phyloP scores from a whole-genome alignment of 371 early-diverging fungal species.

The Zychaea mexicana region DNA sequence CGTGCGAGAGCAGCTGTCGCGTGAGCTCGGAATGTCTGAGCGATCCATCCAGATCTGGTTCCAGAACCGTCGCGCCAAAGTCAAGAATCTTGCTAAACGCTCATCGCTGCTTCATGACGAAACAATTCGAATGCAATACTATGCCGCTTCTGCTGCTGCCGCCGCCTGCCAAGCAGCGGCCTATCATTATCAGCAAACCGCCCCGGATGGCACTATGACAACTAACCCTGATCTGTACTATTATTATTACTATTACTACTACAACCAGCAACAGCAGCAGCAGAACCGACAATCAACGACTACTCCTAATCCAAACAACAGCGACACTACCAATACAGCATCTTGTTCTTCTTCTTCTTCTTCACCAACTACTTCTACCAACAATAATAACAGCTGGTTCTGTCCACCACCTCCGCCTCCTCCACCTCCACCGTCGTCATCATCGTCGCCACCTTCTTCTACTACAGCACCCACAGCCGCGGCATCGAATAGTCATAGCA shows the following conservation, averaged over 20 bases:
- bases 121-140: slow-evolving; percentile 42
- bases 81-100: slow-evolving; percentile 71
- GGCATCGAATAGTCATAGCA: not conserved
- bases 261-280: slow-evolving; percentile 47
- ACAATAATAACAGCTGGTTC: slow-evolving; percentile 14
- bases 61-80: slow-evolving; percentile 97
- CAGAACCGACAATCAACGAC: slow-evolving; percentile 13
- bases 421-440: not conserved
- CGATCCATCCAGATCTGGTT: slow-evolving; percentile 98
- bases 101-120: slow-evolving; percentile 57
- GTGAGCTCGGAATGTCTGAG: slow-evolving; percentile 89
- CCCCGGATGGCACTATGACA: slow-evolving; percentile 29
- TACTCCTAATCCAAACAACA: not conserved
- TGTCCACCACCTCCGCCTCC: slow-evolving; percentile 12
- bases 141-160: slow-evolving; percentile 47
- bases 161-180: slow-evolving; percentile 47
- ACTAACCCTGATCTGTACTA: slow-evolving; percentile 43
- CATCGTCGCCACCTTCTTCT: not conserved
- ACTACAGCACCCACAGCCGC: not conserved
- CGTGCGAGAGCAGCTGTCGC: slow-evolving; percentile 82
- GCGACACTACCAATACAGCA: slow-evolving; percentile 1
- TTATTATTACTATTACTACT: slow-evolving; percentile 51
- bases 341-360: not conserved
- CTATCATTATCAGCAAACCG: slow-evolving; percentile 34
- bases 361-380: not conserved